These are phyloP conservation scores for Psilocybe mexicana DNA, from an alignment of 1,284 basidiomycete genomes.

Conservation along the genomic window DNA sequence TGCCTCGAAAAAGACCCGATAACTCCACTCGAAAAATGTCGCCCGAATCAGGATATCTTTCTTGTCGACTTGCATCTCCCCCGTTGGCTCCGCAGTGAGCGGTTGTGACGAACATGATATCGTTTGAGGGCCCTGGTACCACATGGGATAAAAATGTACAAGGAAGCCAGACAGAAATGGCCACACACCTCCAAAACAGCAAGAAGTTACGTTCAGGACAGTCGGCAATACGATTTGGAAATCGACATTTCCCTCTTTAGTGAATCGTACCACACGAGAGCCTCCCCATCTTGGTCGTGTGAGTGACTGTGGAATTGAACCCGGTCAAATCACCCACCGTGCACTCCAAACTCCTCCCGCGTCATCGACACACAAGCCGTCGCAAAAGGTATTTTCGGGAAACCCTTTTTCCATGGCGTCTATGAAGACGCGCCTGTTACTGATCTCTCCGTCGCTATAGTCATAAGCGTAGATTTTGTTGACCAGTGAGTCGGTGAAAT, in stretches of 20 bases:
- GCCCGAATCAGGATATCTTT: conserved; percentile 60
- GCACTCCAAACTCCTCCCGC: conserved; percentile 72
- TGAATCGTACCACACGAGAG: conserved; percentile 58
- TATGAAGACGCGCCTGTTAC: conserved; percentile 56
- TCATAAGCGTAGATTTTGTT: conserved; percentile 71
- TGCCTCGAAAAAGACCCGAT: conserved; percentile 50
- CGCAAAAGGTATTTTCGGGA: conserved; percentile 50
- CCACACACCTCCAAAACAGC: conserved; percentile 63
- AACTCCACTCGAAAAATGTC: conserved; percentile 64
- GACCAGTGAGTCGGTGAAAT: conserved; percentile 65
- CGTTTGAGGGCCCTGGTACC: conserved; percentile 52
- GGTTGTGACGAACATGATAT: conserved; percentile 66
- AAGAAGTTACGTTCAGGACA: conserved; percentile 62
- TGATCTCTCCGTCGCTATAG: conserved; percentile 53
- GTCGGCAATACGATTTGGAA: conserved; percentile 59
- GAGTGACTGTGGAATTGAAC: conserved; percentile 8
- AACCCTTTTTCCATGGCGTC: conserved; percentile 57
- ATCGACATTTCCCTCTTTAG: conserved; percentile 50
- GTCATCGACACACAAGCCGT: conserved; percentile 65
- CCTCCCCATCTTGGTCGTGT: conserved; percentile 55
- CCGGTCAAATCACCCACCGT: conserved; percentile 38
- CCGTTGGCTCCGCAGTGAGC: conserved; percentile 61
- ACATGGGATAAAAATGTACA: not conserved
- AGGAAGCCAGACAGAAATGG: conserved; percentile 7
- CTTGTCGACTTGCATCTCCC: conserved; percentile 50